phyloP scores from a whole-genome alignment of 129 eudicot species.

The Solidago caesia region DNA sequence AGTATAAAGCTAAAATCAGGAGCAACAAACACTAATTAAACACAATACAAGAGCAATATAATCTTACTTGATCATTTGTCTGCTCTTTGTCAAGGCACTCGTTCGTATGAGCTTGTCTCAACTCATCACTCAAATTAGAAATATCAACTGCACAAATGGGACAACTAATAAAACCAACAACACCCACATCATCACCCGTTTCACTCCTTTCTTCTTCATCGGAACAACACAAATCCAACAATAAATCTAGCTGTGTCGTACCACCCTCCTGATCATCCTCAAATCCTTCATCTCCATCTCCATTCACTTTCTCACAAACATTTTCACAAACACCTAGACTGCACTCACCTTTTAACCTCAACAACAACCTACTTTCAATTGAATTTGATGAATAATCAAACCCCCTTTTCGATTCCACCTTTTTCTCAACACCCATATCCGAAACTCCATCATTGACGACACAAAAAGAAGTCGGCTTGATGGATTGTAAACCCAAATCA shows the following conservation, averaged over 20 bases:
- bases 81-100: conserved; percentile 72
- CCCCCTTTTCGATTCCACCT: conserved; percentile 25
- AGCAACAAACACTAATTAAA: not conserved
- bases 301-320: conserved; percentile 30
- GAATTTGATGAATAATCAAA: conserved; percentile 37
- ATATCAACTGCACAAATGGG: conserved; percentile 79
- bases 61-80: conserved; percentile 32
- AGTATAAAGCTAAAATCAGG: not conserved
- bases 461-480: conserved; percentile 33
- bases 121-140: conserved; percentile 56
- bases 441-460: conserved; percentile 7
- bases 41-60: not conserved
- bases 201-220: conserved; percentile 34
- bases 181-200: conserved; percentile 24
- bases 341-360: conserved; percentile 26
- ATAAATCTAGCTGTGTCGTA: conserved; percentile 51
- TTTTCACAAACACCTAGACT: conserved; percentile 36
- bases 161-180: conserved; percentile 41
- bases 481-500: conserved; percentile 37
- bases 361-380: conserved; percentile 48
- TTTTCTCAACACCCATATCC: conserved; percentile 29
- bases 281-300: conserved; percentile 1
- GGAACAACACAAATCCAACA: conserved; percentile 73
- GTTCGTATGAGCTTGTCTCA: conserved; percentile 69
- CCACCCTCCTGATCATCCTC: conserved; percentile 42